These are phyloP conservation scores for Penicillium sp. DNA, from an alignment of 2,329 filamentous ascomycete species.

Conservation along the genomic window DNA sequence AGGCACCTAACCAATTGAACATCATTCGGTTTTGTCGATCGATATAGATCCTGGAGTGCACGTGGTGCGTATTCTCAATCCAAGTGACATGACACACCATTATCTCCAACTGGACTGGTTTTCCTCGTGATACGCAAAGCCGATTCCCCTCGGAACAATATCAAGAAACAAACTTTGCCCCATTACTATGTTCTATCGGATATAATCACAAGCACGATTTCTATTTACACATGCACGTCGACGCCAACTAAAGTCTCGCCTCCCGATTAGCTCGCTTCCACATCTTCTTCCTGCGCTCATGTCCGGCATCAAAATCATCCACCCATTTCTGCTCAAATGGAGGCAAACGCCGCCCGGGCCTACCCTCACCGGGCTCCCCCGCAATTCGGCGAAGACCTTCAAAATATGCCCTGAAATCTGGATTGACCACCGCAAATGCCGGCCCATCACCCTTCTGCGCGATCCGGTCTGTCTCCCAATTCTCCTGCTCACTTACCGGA, in stretches of 20 bases:
- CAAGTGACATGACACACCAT: too few species aligned
- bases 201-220: not conserved
- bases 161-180: not conserved
- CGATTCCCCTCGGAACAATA: not conserved
- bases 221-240: not conserved
- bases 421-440: slow-evolving; percentile 59
- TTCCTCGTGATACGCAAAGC: not conserved
- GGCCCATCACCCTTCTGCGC: slow-evolving; percentile 56
- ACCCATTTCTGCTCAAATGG: slow-evolving; percentile 46
- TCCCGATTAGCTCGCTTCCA: slow-evolving; percentile 55
- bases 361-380: slow-evolving; percentile 42
- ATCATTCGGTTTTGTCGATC: not conserved
- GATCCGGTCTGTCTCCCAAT: slow-evolving; percentile 61
- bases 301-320: slow-evolving; percentile 53
- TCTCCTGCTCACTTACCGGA: slow-evolving; percentile 47
- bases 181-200: not conserved
- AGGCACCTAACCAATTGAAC: not conserved
- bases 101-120: not conserved
- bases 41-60: not conserved
- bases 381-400: slow-evolving; percentile 50
- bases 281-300: slow-evolving; percentile 59
- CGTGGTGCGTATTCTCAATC: not conserved
- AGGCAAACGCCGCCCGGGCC: slow-evolving; percentile 43
- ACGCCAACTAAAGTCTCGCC: slow-evolving; percentile 6
- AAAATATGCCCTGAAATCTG: slow-evolving; percentile 67